phyloP scores from a whole-genome alignment of 148 eudicot species.

The Rhododendron kiyosumense region DNA sequence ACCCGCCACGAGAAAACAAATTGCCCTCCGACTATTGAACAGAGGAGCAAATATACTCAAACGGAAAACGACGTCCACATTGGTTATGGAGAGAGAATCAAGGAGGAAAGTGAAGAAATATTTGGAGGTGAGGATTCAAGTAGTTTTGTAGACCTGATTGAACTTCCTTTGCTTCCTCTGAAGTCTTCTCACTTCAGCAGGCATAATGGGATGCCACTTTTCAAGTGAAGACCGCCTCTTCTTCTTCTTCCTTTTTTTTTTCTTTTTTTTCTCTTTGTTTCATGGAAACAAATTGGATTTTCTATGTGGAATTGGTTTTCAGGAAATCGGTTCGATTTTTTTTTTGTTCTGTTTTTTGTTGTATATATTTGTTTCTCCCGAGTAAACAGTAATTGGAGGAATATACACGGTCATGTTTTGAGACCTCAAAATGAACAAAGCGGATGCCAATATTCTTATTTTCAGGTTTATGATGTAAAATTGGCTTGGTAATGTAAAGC shows the following conservation, averaged over 20 bases:
- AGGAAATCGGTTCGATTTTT: neutral
- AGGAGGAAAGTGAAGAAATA: neutral
- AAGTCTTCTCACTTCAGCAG: neutral
- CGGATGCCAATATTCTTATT: neutral
- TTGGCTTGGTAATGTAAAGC: neutral
- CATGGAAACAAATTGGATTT: neutral
- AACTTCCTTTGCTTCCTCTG: constrained; percentile 7
- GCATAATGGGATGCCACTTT: constrained; percentile 4
- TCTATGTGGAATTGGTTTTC: neutral
- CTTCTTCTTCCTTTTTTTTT: too few relatives aligned
- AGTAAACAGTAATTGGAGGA: neutral
- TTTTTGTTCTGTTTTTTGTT: neutral
- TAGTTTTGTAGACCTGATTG: neutral
- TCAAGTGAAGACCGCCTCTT: neutral
- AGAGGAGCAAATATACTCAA: neutral
- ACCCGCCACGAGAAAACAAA: neutral
- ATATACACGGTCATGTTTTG: neutral
- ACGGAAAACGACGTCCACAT: neutral
- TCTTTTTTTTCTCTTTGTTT: neutral
- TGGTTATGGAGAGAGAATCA: neutral
- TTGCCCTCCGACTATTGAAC: neutral
- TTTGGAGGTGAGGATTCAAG: constrained; percentile 5
- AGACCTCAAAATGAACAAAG: too few relatives aligned
- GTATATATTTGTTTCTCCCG: neutral
- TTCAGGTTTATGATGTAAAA: neutral